Evolutionary conservation across 192 early-diverging fungal genomes (phyloP).

Genomic region (Pilaira anomala): DNA sequence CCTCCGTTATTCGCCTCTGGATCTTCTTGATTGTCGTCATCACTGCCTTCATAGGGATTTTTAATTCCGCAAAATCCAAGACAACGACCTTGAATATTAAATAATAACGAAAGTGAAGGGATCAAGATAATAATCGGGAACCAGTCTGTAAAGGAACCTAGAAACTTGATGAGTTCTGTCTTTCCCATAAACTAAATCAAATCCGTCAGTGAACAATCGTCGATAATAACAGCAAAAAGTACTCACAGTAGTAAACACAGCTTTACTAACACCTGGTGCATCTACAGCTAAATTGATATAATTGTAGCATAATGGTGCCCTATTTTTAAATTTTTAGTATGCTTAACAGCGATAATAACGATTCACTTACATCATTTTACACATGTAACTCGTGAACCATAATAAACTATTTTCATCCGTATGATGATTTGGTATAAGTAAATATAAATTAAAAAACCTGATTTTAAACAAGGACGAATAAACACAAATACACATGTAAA

Average conservation of each 20-base stretch:
- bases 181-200: constrained; percentile 63
- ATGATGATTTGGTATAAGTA: constrained; percentile 88
- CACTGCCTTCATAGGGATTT: constrained; percentile 40
- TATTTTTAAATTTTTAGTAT: constrained; percentile 27
- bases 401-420: constrained; percentile 88
- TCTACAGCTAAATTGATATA: constrained; percentile 74
- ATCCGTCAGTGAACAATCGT: neutral
- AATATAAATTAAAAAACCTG: constrained; percentile 84
- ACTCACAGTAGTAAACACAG: constrained; percentile 49
- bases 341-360: neutral
- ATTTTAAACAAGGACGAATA: constrained; percentile 90
- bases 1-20: constrained; percentile 17
- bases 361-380: constrained; percentile 61
- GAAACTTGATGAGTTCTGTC: constrained; percentile 85
- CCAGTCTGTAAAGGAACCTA: constrained; percentile 87
- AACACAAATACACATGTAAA: constrained; percentile 91
- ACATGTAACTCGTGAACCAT: constrained; percentile 92
- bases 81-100: constrained; percentile 83
- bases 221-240: neutral
- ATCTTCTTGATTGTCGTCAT: constrained; percentile 35
- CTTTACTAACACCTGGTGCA: constrained; percentile 33
- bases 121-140: constrained; percentile 86
- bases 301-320: constrained; percentile 88
- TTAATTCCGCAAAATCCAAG: constrained; percentile 59
- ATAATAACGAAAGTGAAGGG: constrained; percentile 66